These are phyloP conservation scores for Lodderomyces theae DNA, from an alignment of 1,139 yeast genomes.

Conservation along the genomic window DNA sequence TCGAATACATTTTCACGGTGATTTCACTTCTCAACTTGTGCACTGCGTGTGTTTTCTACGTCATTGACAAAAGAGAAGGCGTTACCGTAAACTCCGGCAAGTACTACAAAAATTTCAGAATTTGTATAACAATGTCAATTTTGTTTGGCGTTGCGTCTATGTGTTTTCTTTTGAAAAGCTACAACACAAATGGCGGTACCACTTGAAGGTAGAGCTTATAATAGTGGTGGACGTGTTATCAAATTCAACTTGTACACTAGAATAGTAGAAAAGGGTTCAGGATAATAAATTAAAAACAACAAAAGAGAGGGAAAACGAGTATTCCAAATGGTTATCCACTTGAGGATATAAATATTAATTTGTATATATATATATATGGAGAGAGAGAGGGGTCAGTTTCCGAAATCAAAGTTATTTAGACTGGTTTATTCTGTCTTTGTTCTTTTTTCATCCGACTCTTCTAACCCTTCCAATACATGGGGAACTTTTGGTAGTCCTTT, in stretches of 20 bases:
- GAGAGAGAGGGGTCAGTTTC: too few species aligned
- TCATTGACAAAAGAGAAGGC: constrained; percentile 18
- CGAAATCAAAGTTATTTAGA: not conserved
- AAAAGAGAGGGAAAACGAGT: too few species aligned
- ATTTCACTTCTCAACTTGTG: constrained; percentile 22
- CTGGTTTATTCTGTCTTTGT: constrained; percentile 5
- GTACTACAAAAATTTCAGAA: constrained; percentile 22
- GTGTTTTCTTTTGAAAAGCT: constrained; percentile 12
- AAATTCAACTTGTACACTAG: too few species aligned
- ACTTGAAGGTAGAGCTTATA: not conserved
- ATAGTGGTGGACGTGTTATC: too few species aligned
- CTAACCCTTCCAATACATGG: constrained; percentile 13
- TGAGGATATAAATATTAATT: constrained; percentile 1
- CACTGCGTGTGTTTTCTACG: constrained; percentile 21
- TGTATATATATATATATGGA: too few species aligned
- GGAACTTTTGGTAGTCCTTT: constrained; percentile 14
- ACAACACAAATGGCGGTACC: not conserved
- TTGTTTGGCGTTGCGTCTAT: constrained; percentile 22
- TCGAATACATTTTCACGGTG: constrained; percentile 21
- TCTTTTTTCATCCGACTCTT: constrained; percentile 14
- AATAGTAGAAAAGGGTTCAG: too few species aligned
- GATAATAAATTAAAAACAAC: too few species aligned
- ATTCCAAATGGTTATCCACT: too few species aligned
- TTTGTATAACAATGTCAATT: constrained; percentile 24
- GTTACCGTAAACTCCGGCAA: constrained; percentile 21